Evolutionary conservation across 2,329 filamentous ascomycete species (phyloP).

Genomic region (Graphilbum sp.): DNA sequence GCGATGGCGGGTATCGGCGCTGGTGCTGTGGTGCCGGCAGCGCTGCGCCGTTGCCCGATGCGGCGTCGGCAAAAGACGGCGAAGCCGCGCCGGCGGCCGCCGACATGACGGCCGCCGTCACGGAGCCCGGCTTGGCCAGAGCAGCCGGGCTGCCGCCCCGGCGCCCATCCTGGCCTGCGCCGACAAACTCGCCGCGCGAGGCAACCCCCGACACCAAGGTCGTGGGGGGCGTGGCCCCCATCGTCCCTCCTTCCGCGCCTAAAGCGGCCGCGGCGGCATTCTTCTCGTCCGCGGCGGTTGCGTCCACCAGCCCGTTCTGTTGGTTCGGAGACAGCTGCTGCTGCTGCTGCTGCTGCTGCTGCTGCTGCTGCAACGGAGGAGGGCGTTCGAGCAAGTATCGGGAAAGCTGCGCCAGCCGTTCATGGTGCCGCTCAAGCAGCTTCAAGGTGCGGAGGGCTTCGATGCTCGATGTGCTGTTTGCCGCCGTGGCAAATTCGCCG

Average conservation of each 20-base stretch:
- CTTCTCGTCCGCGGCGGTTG: constrained; percentile 1
- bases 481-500: constrained; percentile 71
- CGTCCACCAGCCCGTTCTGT: not conserved
- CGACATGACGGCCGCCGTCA: constrained; percentile 8
- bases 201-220: constrained; percentile 7
- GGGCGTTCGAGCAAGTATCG: constrained; percentile 47
- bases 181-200: constrained; percentile 8
- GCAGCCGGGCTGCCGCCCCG: not conserved
- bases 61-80: not conserved
- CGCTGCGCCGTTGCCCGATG: too few relatives aligned
- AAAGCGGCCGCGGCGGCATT: not conserved
- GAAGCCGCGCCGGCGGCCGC: constrained; percentile 11
- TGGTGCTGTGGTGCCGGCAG: not conserved
- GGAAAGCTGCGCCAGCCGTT: constrained; percentile 65
- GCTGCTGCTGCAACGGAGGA: constrained; percentile 16
- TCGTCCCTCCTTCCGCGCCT: constrained; percentile 2
- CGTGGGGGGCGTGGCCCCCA: constrained; percentile 2
- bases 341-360: not conserved
- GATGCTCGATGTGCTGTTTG: constrained; percentile 48
- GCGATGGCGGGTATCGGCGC: constrained; percentile 22
- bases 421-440: constrained; percentile 78
- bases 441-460: constrained; percentile 71
- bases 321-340: too few relatives aligned
- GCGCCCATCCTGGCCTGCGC: not conserved
- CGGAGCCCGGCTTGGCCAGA: not conserved